Evolutionary conservation across 2,329 filamentous ascomycete species (phyloP).

Genomic region (Clonostachys rosea): DNA sequence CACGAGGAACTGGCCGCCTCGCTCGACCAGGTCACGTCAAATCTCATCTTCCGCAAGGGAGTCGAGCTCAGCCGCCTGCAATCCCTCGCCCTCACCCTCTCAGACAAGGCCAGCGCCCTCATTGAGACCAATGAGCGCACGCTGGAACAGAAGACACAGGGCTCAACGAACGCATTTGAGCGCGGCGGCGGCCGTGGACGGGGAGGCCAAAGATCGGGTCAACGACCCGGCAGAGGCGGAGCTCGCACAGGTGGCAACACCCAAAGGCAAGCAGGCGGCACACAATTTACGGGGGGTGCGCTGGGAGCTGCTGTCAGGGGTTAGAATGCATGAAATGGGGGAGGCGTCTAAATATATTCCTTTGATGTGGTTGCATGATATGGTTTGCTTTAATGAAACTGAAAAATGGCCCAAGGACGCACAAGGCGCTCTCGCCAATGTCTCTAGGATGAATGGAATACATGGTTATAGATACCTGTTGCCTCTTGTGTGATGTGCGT

Average conservation of each 20-base stretch:
- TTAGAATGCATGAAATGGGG: conserved; percentile 21
- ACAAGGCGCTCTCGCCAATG: background rate
- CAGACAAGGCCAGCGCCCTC: conserved; percentile 92
- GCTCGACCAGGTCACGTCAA: conserved; percentile 94
- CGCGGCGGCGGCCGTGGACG: conserved; percentile 77
- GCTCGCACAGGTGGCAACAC: conserved; percentile 43
- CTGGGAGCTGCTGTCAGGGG: conserved; percentile 64
- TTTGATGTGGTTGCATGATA: conserved; percentile 1
- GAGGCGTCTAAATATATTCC: background rate
- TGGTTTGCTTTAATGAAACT: conserved; percentile 3
- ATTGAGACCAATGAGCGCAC: conserved; percentile 98
- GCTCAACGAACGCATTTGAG: conserved; percentile 93
- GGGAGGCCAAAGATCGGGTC: conserved; percentile 60
- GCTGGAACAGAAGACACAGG: conserved; percentile 93
- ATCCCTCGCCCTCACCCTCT: conserved; percentile 87
- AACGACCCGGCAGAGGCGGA: conserved; percentile 57
- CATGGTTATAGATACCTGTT: background rate
- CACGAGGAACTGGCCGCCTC: conserved; percentile 97
- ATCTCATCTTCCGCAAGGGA: conserved; percentile 98
- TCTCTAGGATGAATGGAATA: conserved; percentile 1
- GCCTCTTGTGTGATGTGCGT: background rate
- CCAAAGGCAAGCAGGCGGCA: conserved; percentile 66
- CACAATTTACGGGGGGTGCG: conserved; percentile 78
- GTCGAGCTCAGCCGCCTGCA: conserved; percentile 96
- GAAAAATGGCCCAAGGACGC: background rate